phyloP scores from a whole-genome alignment of 352 stramenopile species.

The Pythium sp. region DNA sequence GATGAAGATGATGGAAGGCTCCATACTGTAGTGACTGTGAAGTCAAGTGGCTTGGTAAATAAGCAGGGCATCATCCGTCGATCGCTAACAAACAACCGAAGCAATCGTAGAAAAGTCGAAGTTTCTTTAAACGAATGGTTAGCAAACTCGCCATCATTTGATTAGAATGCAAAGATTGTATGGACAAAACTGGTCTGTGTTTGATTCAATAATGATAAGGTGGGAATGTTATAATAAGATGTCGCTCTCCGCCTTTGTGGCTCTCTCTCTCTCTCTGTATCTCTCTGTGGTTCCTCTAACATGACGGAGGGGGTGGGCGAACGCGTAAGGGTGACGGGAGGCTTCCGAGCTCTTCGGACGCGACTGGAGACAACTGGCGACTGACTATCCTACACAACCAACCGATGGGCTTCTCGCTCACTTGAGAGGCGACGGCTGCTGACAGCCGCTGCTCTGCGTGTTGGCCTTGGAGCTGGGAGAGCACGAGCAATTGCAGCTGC shows the following conservation, averaged over 20 bases:
- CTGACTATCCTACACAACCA: constrained; percentile 10
- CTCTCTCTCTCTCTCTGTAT: neutral
- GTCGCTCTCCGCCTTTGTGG: neutral
- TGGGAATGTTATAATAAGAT: neutral
- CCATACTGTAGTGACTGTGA: too few relatives aligned
- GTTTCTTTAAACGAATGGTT: neutral
- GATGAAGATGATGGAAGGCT: too few relatives aligned
- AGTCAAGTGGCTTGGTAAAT: too few relatives aligned
- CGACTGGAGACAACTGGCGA: neutral
- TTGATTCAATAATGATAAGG: constrained; percentile 16
- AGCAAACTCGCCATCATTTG: neutral
- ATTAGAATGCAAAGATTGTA: neutral
- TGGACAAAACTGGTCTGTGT: neutral
- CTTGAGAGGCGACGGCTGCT: constrained; percentile 12
- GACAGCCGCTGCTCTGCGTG: constrained; percentile 7
- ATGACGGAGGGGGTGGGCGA: neutral
- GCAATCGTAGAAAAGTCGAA: neutral
- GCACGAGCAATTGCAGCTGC: constrained; percentile 25
- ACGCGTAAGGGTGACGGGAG: neutral
- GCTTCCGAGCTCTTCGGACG: constrained; percentile 15
- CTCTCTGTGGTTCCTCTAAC: neutral
- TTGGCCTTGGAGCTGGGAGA: constrained; percentile 16
- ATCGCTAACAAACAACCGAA: neutral
- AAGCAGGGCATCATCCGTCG: neutral
- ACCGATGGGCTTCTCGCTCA: neutral